These are phyloP conservation scores for Boletus sp. DNA, from an alignment of 768 basidiomycete genomes.

Conservation along the genomic window DNA sequence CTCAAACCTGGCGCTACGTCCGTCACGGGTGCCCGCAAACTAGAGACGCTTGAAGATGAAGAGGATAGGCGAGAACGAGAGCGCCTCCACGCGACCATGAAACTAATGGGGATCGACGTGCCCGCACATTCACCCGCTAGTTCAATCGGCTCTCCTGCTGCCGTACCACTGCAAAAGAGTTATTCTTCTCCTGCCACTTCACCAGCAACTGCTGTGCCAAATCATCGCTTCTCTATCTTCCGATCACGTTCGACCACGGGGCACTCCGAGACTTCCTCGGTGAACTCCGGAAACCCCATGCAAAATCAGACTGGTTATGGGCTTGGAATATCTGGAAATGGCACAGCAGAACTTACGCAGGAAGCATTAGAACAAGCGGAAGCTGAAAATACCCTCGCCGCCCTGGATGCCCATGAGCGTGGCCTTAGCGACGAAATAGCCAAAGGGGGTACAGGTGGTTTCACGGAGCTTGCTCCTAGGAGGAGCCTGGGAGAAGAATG, in stretches of 20 bases:
- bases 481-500: conserved; percentile 46
- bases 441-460: conserved; percentile 68
- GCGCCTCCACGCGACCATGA: conserved; percentile 86
- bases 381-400: conserved; percentile 70
- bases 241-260: conserved; percentile 44
- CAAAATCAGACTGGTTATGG: conserved; percentile 34
- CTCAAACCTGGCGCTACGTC: conserved; percentile 60
- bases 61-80: conserved; percentile 87
- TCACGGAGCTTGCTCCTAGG: conserved; percentile 68
- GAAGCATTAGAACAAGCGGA: conserved; percentile 78
- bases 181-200: conserved; percentile 36
- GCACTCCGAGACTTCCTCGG: conserved; percentile 47
- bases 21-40: conserved; percentile 64
- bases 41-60: conserved; percentile 89
- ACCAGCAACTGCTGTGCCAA: conserved; percentile 25
- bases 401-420: conserved; percentile 78
- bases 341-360: conserved; percentile 53
- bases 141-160: conserved; percentile 25
- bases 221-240: conserved; percentile 71
- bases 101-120: conserved; percentile 86
- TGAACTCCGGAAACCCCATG: conserved; percentile 41
- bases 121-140: conserved; percentile 44
- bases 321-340: conserved; percentile 27
- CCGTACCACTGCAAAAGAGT: conserved; percentile 39
- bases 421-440: conserved; percentile 70